phyloP scores from a whole-genome alignment of 2,329 filamentous ascomycete genomes.

The Spiromastix sp. region DNA sequence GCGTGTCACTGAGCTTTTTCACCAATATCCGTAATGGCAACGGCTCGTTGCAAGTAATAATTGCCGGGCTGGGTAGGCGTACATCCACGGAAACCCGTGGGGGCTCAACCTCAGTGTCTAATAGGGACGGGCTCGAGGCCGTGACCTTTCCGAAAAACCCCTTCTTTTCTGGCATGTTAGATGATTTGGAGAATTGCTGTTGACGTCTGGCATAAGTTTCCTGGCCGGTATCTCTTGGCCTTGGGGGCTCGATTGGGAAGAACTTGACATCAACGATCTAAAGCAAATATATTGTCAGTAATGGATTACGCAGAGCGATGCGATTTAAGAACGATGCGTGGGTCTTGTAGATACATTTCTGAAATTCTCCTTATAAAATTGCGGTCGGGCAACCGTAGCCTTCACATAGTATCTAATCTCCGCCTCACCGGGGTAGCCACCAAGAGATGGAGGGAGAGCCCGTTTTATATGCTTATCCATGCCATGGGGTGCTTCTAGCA shows the following conservation, averaged over 20 bases:
- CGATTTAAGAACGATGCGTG: neutral
- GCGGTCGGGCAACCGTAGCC: slow-evolving; percentile 81
- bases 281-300: slow-evolving; percentile 11
- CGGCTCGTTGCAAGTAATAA: slow-evolving; percentile 81
- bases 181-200: slow-evolving; percentile 44
- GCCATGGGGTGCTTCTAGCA: slow-evolving; percentile 35
- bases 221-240: slow-evolving; percentile 54
- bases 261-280: slow-evolving; percentile 61
- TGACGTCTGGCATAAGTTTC: slow-evolving; percentile 75
- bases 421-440: slow-evolving; percentile 75
- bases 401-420: slow-evolving; percentile 94
- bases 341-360: slow-evolving; percentile 35
- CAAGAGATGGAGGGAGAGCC: slow-evolving; percentile 79
- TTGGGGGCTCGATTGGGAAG: slow-evolving; percentile 82
- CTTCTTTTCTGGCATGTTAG: slow-evolving; percentile 32
- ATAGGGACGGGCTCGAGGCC: slow-evolving; percentile 15
- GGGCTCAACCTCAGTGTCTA: slow-evolving; percentile 24
- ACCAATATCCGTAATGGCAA: slow-evolving; percentile 71
- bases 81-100: slow-evolving; percentile 67
- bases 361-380: slow-evolving; percentile 84
- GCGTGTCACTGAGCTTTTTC: slow-evolving; percentile 60
- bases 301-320: neutral
- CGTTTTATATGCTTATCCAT: slow-evolving; percentile 60
- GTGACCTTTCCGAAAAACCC: slow-evolving; percentile 47
- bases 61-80: slow-evolving; percentile 73